phyloP scores from a whole-genome alignment of 2,329 filamentous ascomycete genomes.

The Thielaviopsis musarum region DNA sequence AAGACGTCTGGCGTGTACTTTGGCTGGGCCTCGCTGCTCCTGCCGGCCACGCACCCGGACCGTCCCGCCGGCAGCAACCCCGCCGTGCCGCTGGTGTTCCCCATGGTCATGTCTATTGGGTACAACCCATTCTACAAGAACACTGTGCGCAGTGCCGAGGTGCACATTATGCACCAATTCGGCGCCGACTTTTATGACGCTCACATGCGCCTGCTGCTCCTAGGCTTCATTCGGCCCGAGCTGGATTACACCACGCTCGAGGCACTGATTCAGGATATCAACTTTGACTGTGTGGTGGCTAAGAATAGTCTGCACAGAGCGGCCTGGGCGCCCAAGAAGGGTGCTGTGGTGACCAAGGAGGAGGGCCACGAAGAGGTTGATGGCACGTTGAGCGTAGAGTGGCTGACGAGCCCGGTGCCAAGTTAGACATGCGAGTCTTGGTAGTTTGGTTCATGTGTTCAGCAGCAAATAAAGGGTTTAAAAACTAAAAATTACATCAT shows the following conservation, averaged over 20 bases:
- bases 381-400: conserved; percentile 22
- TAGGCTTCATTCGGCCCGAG: conserved; percentile 81
- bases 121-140: conserved; percentile 99
- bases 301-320: conserved; percentile 51
- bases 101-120: conserved; percentile 86
- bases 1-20: conserved; percentile 79
- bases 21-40: conserved; percentile 65
- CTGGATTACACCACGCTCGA: conserved; percentile 75
- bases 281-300: conserved; percentile 73
- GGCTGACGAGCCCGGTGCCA: conserved; percentile 22
- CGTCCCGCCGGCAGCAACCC: conserved; percentile 16
- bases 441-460: background rate
- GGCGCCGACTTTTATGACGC: conserved; percentile 68
- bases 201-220: conserved; percentile 60
- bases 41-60: conserved; percentile 32
- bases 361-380: conserved; percentile 13
- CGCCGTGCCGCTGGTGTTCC: conserved; percentile 36
- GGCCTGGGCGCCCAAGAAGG: conserved; percentile 35
- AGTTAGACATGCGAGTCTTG: conserved; percentile 2
- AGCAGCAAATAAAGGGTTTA: background rate
- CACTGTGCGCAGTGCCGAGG: conserved; percentile 68
- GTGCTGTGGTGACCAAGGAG: conserved; percentile 18
- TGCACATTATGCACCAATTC: conserved; percentile 73
- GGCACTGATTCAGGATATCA: conserved; percentile 74
- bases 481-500: background rate